phyloP scores from a whole-genome alignment of 805 yeast species.

The Lipomyces starkeyi region DNA sequence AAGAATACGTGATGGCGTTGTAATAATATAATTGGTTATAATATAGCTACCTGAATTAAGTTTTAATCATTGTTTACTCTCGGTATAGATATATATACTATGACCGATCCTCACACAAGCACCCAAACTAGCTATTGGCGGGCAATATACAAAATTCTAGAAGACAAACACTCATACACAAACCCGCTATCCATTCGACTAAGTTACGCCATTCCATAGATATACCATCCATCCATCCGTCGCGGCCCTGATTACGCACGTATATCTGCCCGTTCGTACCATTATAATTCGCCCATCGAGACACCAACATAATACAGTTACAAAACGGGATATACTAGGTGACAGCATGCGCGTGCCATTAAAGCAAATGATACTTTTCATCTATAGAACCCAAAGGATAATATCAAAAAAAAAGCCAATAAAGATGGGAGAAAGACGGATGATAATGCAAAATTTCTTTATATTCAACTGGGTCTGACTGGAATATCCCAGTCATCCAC shows the following conservation, averaged over 20 bases:
- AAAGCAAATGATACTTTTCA: background rate
- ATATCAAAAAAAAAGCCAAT: background rate
- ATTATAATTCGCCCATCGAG: background rate
- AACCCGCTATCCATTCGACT: background rate
- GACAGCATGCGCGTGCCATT: background rate
- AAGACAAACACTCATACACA: background rate
- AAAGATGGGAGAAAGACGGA: background rate
- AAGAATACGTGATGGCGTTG: background rate
- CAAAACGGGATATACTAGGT: background rate
- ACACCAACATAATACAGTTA: background rate
- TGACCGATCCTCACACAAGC: background rate
- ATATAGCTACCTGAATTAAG: background rate
- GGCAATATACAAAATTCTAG: background rate
- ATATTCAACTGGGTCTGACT: background rate
- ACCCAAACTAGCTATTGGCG: background rate
- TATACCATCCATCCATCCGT: background rate
- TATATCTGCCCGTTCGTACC: background rate
- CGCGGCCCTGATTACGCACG: background rate
- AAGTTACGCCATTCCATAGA: background rate
- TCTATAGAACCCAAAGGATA: background rate
- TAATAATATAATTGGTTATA: too few species aligned
- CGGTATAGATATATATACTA: background rate
- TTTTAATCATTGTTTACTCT: background rate
- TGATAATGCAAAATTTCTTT: background rate
- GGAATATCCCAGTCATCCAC: constrained; percentile 6